Evolutionary conservation across 2,329 filamentous ascomycete species (phyloP).

Genomic region (Colletotrichum brevisporum): DNA sequence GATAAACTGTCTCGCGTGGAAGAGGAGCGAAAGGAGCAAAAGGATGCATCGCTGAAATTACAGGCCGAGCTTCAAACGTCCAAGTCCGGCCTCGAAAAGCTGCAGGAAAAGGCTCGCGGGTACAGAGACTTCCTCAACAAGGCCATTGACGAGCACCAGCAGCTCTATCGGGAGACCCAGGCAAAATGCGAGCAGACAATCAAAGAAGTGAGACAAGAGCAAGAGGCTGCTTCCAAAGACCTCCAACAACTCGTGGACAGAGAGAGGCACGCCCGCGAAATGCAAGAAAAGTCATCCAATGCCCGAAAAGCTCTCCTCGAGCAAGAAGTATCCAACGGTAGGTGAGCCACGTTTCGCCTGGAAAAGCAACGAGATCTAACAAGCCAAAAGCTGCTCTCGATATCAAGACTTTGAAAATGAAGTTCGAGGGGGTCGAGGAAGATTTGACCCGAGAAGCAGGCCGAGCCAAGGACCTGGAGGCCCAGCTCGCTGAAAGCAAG

Average conservation of each 20-base stretch:
- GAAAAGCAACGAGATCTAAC: neutral
- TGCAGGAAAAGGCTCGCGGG: constrained; percentile 53
- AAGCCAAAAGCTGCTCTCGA: neutral
- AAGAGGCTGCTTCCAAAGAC: constrained; percentile 44
- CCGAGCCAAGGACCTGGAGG: constrained; percentile 3
- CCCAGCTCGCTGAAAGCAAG: constrained; percentile 10
- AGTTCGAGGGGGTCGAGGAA: neutral
- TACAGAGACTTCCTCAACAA: constrained; percentile 59
- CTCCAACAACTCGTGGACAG: constrained; percentile 41
- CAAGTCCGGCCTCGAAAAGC: constrained; percentile 45
- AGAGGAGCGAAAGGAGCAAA: constrained; percentile 44
- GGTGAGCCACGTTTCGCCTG: neutral
- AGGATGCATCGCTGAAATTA: constrained; percentile 46
- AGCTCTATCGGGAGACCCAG: constrained; percentile 54
- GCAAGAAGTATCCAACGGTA: neutral
- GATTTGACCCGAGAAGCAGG: constrained; percentile 10
- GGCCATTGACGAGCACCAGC: constrained; percentile 62
- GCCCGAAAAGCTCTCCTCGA: neutral
- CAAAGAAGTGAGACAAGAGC: constrained; percentile 51
- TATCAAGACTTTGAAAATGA: neutral
- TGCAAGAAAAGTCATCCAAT: neutral
- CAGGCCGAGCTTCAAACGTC: constrained; percentile 47
- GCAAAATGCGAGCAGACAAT: constrained; percentile 52
- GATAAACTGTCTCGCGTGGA: constrained; percentile 46
- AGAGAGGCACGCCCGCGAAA: constrained; percentile 35